Conservation (phyloP, 176 grass and related monocot genomes). For the Pharus latifolius region DNA sequence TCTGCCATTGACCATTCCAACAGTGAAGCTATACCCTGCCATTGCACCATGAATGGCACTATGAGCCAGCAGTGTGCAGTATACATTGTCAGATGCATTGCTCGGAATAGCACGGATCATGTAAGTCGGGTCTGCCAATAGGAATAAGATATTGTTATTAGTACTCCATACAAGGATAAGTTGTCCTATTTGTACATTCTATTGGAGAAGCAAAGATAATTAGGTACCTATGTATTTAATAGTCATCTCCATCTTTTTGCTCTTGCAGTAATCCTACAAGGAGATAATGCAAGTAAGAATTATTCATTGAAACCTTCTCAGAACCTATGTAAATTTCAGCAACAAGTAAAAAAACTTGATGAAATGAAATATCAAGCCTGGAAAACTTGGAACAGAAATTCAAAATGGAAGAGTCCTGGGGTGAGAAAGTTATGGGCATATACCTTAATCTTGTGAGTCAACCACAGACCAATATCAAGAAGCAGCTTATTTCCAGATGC, state of each 20-base stretch:
- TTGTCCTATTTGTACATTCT: not conserved
- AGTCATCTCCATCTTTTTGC: slow-evolving; percentile 66
- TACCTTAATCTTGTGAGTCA: slow-evolving; percentile 94
- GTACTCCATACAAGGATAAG: not conserved
- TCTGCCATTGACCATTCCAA: slow-evolving; percentile 73
- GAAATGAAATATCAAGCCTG: no score
- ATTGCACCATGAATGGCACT: slow-evolving; percentile 91
- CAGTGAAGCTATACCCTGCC: slow-evolving; percentile 92
- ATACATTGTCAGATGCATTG: slow-evolving; percentile 96
- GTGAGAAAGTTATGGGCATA: not conserved
- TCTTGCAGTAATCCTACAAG: slow-evolving; percentile 41
- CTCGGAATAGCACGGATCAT: slow-evolving; percentile 97
- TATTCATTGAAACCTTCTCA: not conserved
- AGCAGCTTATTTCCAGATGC: slow-evolving; percentile 91
- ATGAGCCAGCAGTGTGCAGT: slow-evolving; percentile 83
- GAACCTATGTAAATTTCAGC: no score
- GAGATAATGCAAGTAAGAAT: not conserved
- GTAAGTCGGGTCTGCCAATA: slow-evolving; percentile 86
- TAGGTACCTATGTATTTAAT: slow-evolving; percentile 93
- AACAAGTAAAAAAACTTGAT: no score
- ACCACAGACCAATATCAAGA: slow-evolving; percentile 84
- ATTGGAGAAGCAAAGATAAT: not conserved
- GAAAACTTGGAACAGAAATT: not conserved
- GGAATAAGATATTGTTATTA: slow-evolving; percentile 6
- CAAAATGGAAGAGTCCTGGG: not conserved